Evolutionary conservation across 495 filamentous ascomycete genomes (phyloP), one percentile per base, ranked within the genome.

Genomic region (Tetracladium setigerum): DNA sequence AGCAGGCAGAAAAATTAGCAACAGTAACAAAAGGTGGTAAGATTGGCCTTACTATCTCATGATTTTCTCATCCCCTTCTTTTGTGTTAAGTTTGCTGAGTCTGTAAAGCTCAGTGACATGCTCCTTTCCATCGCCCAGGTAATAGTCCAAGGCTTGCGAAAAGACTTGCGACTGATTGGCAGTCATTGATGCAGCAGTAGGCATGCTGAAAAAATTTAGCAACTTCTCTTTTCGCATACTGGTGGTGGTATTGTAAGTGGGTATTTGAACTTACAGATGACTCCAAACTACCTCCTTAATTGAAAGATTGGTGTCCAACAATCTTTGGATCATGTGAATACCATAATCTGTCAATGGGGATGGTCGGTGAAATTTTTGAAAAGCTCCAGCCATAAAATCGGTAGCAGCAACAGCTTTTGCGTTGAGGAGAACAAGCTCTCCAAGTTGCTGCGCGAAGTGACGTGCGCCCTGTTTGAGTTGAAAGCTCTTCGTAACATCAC

Each of bases 91-190:
- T 46, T 76, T 71, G 52, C 77, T 76, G 18, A 82, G 66, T 8
- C 62, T 63, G 58, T 78, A 69, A 55, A 89, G 73, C 27, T 77
- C 75, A 2, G 76, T 67, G 5, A 82, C 61, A 53, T 87, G 70
- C 18, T 64, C 40, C 33, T 71, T 67, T 47, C 79, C 78, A 12
- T 73, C 67, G 8, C 44, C 74, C 22, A 89, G 68, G 67, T 87
- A 94, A 69, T 80, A 90, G 58, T 94, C 87, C 10, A 91, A 72
- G 10, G 86, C 73, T 64, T 87, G 83, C 8, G 85, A 81, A 54
- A 92, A 84, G 51, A 83, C 69, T 59, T 86, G 82, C 4, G 74
- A 78, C 55, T 91, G 84, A 55, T 77, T 87, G 2, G 86, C 78
- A 1, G 86, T 77, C 36, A 67, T 58, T 7, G 70, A 63, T 13